These are phyloP conservation scores for Fraxinus americana DNA, from an alignment of 257 asterid genomes.

Conservation along the genomic window DNA sequence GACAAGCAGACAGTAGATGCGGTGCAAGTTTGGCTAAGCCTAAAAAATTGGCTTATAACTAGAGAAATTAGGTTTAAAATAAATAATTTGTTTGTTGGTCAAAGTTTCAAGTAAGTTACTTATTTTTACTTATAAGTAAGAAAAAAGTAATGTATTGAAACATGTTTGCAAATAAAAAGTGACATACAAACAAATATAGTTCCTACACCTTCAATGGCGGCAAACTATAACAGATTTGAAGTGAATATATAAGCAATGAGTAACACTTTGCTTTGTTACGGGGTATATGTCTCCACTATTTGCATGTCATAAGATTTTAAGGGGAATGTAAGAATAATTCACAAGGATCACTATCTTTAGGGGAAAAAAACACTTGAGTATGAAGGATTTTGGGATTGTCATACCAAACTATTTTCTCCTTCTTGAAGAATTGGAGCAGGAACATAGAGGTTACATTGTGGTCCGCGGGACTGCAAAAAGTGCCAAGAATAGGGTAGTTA, in stretches of 20 bases:
- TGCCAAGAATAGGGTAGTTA: conserved; percentile 21
- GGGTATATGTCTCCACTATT: neutral
- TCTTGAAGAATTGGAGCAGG: conserved; percentile 81
- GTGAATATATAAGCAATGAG: no score
- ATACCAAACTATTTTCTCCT: conserved; percentile 79
- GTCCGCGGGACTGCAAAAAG: conserved; percentile 74
- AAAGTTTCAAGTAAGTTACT: no score
- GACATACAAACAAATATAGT: neutral
- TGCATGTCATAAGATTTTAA: neutral
- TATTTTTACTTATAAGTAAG: no score
- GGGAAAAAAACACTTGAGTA: neutral
- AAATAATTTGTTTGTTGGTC: no score
- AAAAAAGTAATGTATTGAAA: neutral
- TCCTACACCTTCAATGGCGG: neutral
- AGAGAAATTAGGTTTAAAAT: no score
- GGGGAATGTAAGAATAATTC: neutral
- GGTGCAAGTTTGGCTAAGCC: neutral
- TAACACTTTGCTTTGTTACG: no score
- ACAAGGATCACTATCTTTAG: neutral
- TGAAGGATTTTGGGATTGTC: conserved; percentile 16
- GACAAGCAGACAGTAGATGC: neutral
- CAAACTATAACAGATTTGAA: neutral
- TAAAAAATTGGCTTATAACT: no score
- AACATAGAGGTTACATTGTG: conserved; percentile 88
- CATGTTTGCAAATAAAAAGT: neutral